These are phyloP conservation scores for Sungouiozyma intestinalis DNA, from an alignment of 805 yeast species.

Conservation along the genomic window DNA sequence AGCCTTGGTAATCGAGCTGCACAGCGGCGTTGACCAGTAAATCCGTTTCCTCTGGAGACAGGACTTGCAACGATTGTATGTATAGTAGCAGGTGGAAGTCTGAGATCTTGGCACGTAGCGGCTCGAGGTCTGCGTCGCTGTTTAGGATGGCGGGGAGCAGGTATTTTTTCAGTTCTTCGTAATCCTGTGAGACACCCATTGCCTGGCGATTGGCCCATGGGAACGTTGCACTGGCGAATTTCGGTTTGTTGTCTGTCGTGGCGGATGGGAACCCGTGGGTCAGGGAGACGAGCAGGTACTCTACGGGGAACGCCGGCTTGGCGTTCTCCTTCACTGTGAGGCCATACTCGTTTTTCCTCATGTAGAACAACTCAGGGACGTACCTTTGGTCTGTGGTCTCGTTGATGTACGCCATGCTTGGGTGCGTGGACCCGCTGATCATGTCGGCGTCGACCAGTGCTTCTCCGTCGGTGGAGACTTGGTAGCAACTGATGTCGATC, in stretches of 20 bases:
- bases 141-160: conserved; percentile 27
- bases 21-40: conserved; percentile 40
- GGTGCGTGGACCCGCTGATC: conserved; percentile 80
- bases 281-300: conserved; percentile 71
- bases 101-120: conserved; percentile 33
- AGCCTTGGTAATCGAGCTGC: conserved; percentile 36
- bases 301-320: conserved; percentile 89
- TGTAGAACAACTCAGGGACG: conserved; percentile 90
- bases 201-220: conserved; percentile 74
- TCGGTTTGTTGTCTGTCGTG: conserved; percentile 9
- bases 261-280: conserved; percentile 66
- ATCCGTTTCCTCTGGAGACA: conserved; percentile 45
- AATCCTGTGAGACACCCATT: conserved; percentile 64
- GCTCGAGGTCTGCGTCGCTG: conserved; percentile 21
- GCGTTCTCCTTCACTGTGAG: conserved; percentile 81
- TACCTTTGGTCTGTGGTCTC: conserved; percentile 64
- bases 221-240: conserved; percentile 38
- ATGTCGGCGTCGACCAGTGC: conserved; percentile 80
- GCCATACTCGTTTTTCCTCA: conserved; percentile 77
- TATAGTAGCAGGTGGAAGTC: conserved; percentile 72
- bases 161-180: conserved; percentile 41
- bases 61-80: conserved; percentile 44
- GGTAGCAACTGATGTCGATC: conserved; percentile 84
- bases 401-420: conserved; percentile 74
- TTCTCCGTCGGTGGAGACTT: conserved; percentile 80